Evolutionary conservation across 2,329 filamentous ascomycete genomes (phyloP).

Genomic region (Cordyceps pruinosa): DNA sequence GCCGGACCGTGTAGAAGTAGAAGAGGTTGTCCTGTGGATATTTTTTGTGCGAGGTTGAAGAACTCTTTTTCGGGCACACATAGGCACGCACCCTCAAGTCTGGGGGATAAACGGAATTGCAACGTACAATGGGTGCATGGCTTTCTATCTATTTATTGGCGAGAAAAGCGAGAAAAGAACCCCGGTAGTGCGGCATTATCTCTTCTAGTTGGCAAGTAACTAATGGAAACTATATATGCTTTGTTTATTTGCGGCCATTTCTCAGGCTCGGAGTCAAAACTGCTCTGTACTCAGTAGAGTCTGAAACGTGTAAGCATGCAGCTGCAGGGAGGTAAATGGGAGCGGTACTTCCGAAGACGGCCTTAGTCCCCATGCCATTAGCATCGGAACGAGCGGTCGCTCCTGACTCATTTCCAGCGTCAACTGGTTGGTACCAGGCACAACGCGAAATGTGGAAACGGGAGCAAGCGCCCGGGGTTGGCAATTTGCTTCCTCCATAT

Average conservation of each 20-base stretch:
- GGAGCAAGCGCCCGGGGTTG: too few species aligned
- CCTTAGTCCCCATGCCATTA: neutral
- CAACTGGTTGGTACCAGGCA: too few species aligned
- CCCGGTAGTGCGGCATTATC: neutral
- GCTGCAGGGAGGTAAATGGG: too few species aligned
- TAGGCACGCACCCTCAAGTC: neutral
- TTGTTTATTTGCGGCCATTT: neutral
- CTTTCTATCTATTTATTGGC: neutral
- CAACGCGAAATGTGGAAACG: too few species aligned
- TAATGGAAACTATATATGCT: conserved; percentile 2
- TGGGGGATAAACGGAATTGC: neutral
- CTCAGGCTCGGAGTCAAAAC: neutral
- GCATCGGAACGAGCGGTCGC: neutral
- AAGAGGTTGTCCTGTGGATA: neutral
- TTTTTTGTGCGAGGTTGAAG: neutral
- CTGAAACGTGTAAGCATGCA: too few species aligned
- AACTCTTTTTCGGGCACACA: neutral
- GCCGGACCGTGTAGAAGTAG: conserved; percentile 1
- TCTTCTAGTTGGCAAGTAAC: conserved; percentile 3
- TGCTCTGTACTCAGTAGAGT: too few species aligned
- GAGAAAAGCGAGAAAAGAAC: neutral
- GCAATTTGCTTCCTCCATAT: too few species aligned
- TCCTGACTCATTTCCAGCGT: conserved; percentile 1
- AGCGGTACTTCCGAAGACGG: conserved; percentile 4
- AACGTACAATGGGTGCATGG: conserved; percentile 4